Evolutionary conservation across 1,284 basidiomycete genomes (phyloP).

Genomic region (Trichosporon coremiiforme): DNA sequence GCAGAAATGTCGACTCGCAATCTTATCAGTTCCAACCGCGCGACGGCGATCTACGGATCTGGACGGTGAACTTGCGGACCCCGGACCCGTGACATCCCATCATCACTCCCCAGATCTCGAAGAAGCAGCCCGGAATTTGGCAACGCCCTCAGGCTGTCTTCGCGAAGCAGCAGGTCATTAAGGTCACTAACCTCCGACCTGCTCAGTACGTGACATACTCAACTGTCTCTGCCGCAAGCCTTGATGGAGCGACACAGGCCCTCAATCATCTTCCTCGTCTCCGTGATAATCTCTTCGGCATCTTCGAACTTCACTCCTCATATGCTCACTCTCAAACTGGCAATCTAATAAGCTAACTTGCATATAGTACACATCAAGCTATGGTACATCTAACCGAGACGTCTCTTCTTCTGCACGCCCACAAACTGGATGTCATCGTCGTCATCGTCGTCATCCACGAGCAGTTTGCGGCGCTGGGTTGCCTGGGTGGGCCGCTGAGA

Average conservation of each 20-base stretch:
- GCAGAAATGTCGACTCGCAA: not conserved
- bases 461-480: slow-evolving; percentile 26
- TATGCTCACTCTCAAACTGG: too few species aligned
- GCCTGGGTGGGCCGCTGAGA: slow-evolving; percentile 17
- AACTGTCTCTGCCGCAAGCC: too few species aligned
- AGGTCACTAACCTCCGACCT: too few species aligned
- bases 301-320: too few species aligned
- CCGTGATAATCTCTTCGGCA: too few species aligned
- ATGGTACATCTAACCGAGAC: slow-evolving; percentile 27
- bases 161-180: too few species aligned
- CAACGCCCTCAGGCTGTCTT: too few species aligned
- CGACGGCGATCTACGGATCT: not conserved
- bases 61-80: too few species aligned
- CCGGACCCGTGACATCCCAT: too few species aligned
- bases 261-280: too few species aligned
- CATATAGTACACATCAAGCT: not conserved
- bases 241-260: too few species aligned
- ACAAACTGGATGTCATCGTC: slow-evolving; percentile 35
- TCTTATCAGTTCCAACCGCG: not conserved
- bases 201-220: too few species aligned
- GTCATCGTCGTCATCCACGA: slow-evolving; percentile 34
- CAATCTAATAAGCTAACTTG: not conserved
- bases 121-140: not conserved
- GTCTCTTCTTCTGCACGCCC: slow-evolving; percentile 37
- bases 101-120: not conserved